Percentiles rank a stretch among this genome's conserved stretches.
Evolutionary conservation across 1,284 basidiomycete species (phyloP).

Genomic region (Cryptococcus neoformans): DNA sequence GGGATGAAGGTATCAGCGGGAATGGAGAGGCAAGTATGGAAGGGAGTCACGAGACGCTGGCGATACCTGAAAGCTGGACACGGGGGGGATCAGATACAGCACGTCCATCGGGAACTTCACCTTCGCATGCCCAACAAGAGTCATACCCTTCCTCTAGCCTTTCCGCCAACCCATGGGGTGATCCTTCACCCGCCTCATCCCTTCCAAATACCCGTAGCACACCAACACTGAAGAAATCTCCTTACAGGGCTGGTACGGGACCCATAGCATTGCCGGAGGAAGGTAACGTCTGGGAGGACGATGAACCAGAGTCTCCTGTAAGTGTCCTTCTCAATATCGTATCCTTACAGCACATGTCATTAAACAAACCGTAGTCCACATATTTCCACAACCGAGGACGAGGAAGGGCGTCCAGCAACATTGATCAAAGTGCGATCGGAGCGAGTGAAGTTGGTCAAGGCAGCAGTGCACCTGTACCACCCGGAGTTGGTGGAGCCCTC

Average conservation of each 20-base stretch:
- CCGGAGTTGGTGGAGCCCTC: no score
- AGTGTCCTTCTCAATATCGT: constrained; percentile 5
- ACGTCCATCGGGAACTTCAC: no score
- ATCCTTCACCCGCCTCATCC: constrained; percentile 15
- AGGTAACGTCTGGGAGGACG: constrained; percentile 59
- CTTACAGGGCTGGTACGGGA: constrained; percentile 47
- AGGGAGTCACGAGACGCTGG: neutral
- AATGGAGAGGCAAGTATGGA: constrained; percentile 1
- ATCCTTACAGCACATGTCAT: no score
- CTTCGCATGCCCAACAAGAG: neutral
- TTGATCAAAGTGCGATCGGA: no score
- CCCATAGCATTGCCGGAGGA: constrained; percentile 76
- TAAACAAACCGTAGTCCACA: no score
- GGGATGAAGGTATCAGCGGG: constrained; percentile 1
- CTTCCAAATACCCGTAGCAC: neutral
- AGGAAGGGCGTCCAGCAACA: no score
- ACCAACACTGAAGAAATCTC: neutral
- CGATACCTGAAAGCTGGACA: constrained; percentile 28
- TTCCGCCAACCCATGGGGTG: constrained; percentile 15
- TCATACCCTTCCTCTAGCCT: neutral
- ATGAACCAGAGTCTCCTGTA: constrained; percentile 27
- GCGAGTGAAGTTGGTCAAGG: no score
- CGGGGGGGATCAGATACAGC: neutral
- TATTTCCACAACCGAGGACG: no score
- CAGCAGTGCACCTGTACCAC: no score